phyloP scores from a whole-genome alignment of 768 basidiomycete species.

The Collybia nuda region DNA sequence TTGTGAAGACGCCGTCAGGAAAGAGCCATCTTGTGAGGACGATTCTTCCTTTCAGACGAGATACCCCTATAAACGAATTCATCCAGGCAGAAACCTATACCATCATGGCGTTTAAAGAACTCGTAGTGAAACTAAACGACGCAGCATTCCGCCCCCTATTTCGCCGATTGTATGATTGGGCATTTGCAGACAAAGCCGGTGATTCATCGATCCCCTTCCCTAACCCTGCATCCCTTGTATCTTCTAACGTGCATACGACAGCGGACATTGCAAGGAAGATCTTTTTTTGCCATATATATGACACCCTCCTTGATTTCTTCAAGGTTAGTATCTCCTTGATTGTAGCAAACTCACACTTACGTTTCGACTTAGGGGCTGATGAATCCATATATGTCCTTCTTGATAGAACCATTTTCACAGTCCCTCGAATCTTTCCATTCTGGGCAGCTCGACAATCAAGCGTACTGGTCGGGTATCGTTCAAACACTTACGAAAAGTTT shows the following conservation, averaged over 20 bases:
- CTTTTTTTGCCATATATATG: constrained; percentile 76
- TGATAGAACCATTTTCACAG: constrained; percentile 67
- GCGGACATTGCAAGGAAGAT: constrained; percentile 50
- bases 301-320: constrained; percentile 80
- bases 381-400: constrained; percentile 86
- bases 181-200: constrained; percentile 63
- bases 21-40: constrained; percentile 6
- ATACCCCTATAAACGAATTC: background rate
- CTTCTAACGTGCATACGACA: constrained; percentile 11
- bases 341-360: background rate
- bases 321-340: constrained; percentile 51
- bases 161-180: constrained; percentile 94
- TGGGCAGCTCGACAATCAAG: constrained; percentile 28
- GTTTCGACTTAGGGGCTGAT: constrained; percentile 61
- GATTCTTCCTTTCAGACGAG: background rate
- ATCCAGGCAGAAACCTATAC: constrained; percentile 51
- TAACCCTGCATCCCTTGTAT: background rate
- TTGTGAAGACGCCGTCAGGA: constrained; percentile 31
- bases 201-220: constrained; percentile 12
- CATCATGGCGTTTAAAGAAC: constrained; percentile 79
- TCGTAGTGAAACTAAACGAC: constrained; percentile 93
- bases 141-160: constrained; percentile 89
- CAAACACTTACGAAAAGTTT: constrained; percentile 68
- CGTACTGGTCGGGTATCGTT: constrained; percentile 66
- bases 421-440: constrained; percentile 51